Evolutionary conservation across 495 filamentous ascomycete species (phyloP).

Genomic region (Tuber melanosporum): DNA sequence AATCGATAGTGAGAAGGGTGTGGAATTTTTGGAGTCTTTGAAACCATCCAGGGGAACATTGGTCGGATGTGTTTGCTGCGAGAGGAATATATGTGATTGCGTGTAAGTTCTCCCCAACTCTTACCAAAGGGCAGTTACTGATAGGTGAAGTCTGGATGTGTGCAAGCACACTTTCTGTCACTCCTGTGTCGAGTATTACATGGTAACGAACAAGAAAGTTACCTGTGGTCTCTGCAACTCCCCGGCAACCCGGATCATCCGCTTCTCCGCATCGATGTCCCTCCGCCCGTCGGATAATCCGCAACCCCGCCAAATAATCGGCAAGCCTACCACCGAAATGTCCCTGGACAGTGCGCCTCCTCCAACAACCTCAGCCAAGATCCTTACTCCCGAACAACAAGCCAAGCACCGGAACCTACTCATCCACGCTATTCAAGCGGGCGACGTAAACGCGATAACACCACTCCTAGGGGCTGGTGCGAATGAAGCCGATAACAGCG

Average conservation of each 20-base stretch:
- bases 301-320: not conserved
- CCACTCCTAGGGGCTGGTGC: not conserved
- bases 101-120: constrained; percentile 11
- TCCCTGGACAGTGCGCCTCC: not conserved
- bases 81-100: constrained; percentile 11
- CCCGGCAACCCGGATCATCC: not conserved
- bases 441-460: not conserved
- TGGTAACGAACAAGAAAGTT: not conserved
- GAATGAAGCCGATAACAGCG: not conserved
- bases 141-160: not conserved
- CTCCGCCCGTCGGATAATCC: not conserved
- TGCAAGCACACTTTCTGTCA: not conserved
- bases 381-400: not conserved
- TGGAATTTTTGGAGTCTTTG: not conserved
- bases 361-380: not conserved
- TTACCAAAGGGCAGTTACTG: not conserved
- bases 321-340: not conserved
- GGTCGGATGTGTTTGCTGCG: constrained; percentile 7
- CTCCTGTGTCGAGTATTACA: not conserved
- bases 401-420: not conserved
- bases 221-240: not conserved
- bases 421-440: not conserved
- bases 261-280: not conserved
- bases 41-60: constrained; percentile 5
- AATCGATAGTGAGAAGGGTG: not conserved